Conservation (phyloP, 352 stramenopile species). For the Pythium coloratum region DNA sequence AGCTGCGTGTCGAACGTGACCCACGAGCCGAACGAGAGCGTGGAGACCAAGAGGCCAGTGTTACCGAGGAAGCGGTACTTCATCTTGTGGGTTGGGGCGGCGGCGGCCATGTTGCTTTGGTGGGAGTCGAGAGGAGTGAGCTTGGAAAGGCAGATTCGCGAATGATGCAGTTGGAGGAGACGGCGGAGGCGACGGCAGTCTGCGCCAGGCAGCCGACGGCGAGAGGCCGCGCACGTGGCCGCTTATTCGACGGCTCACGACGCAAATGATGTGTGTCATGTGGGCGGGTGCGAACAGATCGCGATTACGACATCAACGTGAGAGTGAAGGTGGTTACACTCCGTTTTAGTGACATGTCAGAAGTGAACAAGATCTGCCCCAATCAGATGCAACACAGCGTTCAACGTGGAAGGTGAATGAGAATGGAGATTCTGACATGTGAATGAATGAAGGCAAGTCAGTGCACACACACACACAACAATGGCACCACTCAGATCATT, state of each 20-base stretch:
- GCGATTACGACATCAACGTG: neutral
- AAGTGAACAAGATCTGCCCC: too few species aligned
- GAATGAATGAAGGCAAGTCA: too few species aligned
- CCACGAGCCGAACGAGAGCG: conserved; percentile 53
- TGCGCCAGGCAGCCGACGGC: neutral
- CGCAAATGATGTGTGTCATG: conserved; percentile 7
- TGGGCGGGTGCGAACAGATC: neutral
- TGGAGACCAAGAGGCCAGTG: conserved; percentile 50
- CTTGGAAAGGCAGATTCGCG: conserved; percentile 32
- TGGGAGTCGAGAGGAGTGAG: conserved; percentile 25
- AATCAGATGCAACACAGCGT: too few species aligned
- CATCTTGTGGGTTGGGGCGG: conserved; percentile 38
- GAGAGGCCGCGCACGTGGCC: neutral
- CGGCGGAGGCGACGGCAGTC: neutral
- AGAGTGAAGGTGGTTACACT: conserved; percentile 1
- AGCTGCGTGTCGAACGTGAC: conserved; percentile 54
- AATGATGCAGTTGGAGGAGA: conserved; percentile 47
- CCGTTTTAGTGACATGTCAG: neutral
- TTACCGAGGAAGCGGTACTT: conserved; percentile 64
- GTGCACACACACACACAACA: too few species aligned
- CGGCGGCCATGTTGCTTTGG: conserved; percentile 18
- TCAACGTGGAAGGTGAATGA: too few species aligned
- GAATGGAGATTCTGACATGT: neutral
- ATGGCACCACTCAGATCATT: too few species aligned
- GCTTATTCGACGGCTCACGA: neutral